phyloP scores from a whole-genome alignment of 2,329 filamentous ascomycete genomes.

The Fusarium nelsonii region DNA sequence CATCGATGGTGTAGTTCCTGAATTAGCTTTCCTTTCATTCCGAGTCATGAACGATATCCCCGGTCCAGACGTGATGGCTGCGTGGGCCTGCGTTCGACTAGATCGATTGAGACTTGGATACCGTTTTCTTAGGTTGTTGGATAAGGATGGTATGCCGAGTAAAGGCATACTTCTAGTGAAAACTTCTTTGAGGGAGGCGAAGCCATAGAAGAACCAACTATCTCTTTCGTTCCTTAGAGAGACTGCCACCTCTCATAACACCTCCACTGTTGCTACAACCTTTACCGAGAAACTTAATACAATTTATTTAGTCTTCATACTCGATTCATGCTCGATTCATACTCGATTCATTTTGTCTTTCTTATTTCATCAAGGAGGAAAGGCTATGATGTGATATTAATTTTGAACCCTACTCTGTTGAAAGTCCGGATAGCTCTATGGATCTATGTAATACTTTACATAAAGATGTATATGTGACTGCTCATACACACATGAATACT shows the following conservation, averaged over 20 bases:
- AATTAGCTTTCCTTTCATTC: conserved; percentile 13
- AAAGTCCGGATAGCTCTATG: not conserved
- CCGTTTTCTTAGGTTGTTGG: conserved; percentile 10
- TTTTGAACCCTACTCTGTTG: too few relatives aligned
- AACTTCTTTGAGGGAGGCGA: not conserved
- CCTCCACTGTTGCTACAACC: too few relatives aligned
- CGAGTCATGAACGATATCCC: conserved; percentile 21
- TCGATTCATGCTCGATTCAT: too few relatives aligned
- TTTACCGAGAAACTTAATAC: too few relatives aligned
- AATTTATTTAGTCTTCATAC: too few relatives aligned
- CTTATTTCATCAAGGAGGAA: too few relatives aligned
- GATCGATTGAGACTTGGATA: conserved; percentile 19
- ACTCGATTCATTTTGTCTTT: too few relatives aligned
- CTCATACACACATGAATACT: not conserved
- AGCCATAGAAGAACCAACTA: not conserved
- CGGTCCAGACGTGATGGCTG: conserved; percentile 6
- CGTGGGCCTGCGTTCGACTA: conserved; percentile 19
- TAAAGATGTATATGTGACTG: rapidly evolving
- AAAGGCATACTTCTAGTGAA: conserved; percentile 6
- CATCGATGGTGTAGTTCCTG: conserved; percentile 3
- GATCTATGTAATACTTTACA: not conserved
- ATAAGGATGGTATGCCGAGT: conserved; percentile 7
- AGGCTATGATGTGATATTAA: too few relatives aligned
- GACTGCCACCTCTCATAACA: too few relatives aligned
- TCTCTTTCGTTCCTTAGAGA: not conserved